Evolutionary conservation across 164 flowering plant genomes (phyloP).

Genomic region (Cinnamomum micranthum): DNA sequence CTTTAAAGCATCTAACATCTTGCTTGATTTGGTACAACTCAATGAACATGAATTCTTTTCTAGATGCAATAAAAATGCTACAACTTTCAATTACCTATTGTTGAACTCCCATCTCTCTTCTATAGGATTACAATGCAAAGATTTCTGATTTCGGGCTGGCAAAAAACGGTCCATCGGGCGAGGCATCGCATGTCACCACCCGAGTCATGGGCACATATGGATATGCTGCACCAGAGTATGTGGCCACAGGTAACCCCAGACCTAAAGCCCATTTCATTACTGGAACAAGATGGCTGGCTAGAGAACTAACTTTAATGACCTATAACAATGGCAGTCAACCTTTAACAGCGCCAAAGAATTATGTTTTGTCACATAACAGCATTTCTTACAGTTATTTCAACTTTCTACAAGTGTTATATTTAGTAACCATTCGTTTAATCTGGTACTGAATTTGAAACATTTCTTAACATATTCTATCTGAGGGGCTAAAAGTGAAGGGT

Average conservation of each 20-base stretch:
- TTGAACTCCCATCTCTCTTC: not conserved
- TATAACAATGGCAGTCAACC: too few relatives aligned
- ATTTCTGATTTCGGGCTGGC: constrained; percentile 92
- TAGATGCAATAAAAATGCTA: not conserved
- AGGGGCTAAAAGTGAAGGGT: too few relatives aligned
- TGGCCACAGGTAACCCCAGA: constrained; percentile 64
- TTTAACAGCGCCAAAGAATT: too few relatives aligned
- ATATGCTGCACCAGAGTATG: constrained; percentile 93
- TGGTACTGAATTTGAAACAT: too few relatives aligned
- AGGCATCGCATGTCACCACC: constrained; percentile 77
- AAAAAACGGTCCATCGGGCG: constrained; percentile 64
- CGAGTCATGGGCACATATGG: constrained; percentile 85
- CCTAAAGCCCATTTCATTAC: not conserved
- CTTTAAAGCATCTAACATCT: constrained; percentile 83
- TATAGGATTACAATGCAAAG: constrained; percentile 71
- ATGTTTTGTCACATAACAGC: too few relatives aligned
- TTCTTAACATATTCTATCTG: too few relatives aligned
- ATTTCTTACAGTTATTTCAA: too few relatives aligned
- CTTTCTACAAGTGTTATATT: too few relatives aligned
- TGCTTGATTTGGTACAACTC: constrained; percentile 68
- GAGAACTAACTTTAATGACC: too few relatives aligned
- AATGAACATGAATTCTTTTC: not conserved
- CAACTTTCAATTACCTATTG: not conserved
- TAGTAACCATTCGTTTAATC: too few relatives aligned
- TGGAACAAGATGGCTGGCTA: too few relatives aligned